These are phyloP conservation scores for Megacollybia marginata DNA, from an alignment of 768 basidiomycete species.

Conservation along the genomic window DNA sequence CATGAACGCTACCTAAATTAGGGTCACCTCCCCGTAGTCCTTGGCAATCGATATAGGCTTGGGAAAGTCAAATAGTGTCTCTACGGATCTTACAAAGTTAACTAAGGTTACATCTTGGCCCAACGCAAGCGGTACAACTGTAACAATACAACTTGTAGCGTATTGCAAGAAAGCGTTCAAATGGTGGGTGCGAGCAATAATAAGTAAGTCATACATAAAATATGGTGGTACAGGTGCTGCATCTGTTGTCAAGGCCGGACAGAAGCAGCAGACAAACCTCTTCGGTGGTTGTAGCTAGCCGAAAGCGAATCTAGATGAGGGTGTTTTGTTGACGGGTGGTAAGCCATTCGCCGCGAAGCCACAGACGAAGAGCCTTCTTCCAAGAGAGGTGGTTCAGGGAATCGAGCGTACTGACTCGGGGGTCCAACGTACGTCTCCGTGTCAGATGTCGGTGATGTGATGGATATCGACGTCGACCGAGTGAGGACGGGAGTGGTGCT, in stretches of 20 bases:
- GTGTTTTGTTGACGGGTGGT: constrained; percentile 55
- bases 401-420: constrained; percentile 61
- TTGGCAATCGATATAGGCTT: too few relatives aligned
- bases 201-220: constrained; percentile 1
- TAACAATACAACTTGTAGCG: constrained; percentile 7
- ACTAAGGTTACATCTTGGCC: too few relatives aligned
- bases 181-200: constrained; percentile 3
- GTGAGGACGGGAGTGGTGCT: constrained; percentile 35
- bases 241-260: constrained; percentile 26
- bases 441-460: constrained; percentile 33
- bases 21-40: too few relatives aligned
- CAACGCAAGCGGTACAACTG: constrained; percentile 9
- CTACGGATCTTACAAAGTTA: too few relatives aligned
- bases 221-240: neutral
- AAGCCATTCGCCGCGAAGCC: constrained; percentile 58
- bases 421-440: constrained; percentile 54
- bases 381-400: constrained; percentile 57
- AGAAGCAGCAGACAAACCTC: constrained; percentile 45
- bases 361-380: constrained; percentile 45
- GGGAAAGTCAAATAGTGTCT: too few relatives aligned
- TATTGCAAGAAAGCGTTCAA: constrained; percentile 2
- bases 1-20: too few relatives aligned
- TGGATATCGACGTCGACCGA: constrained; percentile 54
- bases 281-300: constrained; percentile 34
- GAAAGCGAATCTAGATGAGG: constrained; percentile 26